Percentiles rank a stretch among this genome's conserved stretches.
These are phyloP conservation scores for Colletotrichum gigasporum DNA, from an alignment of 2,329 filamentous ascomycete genomes.

Conservation along the genomic window DNA sequence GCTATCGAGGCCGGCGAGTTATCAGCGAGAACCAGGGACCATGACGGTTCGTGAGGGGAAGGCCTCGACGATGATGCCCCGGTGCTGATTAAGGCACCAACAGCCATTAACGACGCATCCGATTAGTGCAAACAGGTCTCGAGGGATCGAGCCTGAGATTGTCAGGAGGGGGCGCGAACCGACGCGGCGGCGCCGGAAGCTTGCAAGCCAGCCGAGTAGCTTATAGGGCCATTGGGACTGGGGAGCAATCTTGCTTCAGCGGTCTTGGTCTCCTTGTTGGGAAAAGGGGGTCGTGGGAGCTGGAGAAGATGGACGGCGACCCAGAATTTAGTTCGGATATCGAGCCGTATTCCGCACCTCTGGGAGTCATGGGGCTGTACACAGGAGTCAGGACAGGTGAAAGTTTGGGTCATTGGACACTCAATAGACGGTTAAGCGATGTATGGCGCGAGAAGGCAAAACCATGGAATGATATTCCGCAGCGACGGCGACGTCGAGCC, in stretches of 20 bases:
- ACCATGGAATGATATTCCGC: not conserved
- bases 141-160: conserved; percentile 8
- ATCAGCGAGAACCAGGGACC: conserved; percentile 4
- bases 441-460: not conserved
- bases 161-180: conserved; percentile 27
- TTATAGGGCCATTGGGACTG: conserved; percentile 13
- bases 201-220: conserved; percentile 14
- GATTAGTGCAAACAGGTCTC: conserved; percentile 16
- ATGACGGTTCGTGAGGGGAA: conserved; percentile 25
- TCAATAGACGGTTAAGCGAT: not conserved
- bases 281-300: conserved; percentile 17
- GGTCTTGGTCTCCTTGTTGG: conserved; percentile 25
- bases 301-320: conserved; percentile 1
- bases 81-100: conserved; percentile 1
- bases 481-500: not conserved
- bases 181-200: conserved; percentile 25
- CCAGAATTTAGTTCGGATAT: conserved; percentile 22
- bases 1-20: not conserved
- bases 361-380: not conserved
- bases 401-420: not conserved
- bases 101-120: not conserved
- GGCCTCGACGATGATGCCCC: not conserved
- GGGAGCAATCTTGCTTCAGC: conserved; percentile 22
- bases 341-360: conserved; percentile 15
- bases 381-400: not conserved